phyloP scores from a whole-genome alignment of 441 rosid genomes.

The Isatis lusitanica region DNA sequence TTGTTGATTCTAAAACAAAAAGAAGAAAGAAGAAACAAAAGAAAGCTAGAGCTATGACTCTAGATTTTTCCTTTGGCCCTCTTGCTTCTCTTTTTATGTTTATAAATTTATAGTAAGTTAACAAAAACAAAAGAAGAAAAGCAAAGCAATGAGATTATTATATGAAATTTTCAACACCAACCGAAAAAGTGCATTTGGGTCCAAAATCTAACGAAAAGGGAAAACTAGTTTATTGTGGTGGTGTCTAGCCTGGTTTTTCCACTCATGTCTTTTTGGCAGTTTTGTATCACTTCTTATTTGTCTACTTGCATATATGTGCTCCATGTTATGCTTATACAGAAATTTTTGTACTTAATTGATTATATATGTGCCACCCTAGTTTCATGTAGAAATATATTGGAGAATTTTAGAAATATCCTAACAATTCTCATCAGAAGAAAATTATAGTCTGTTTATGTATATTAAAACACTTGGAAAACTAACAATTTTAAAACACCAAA shows the following conservation, averaged over 20 bases:
- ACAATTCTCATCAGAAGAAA: neutral
- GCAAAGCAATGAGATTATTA: constrained; percentile 19
- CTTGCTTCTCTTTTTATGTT: neutral
- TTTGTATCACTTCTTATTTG: constrained; percentile 2
- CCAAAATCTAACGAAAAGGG: constrained; percentile 33
- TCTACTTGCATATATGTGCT: neutral
- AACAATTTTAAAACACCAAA: neutral
- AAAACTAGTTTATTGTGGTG: constrained; percentile 23
- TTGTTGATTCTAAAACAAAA: constrained; percentile 24
- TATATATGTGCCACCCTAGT: neutral
- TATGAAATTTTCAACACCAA: constrained; percentile 12
- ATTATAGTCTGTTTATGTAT: neutral
- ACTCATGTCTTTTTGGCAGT: constrained; percentile 37
- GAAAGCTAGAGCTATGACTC: constrained; percentile 10
- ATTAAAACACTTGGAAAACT: neutral
- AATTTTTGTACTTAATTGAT: neutral
- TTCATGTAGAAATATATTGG: neutral
- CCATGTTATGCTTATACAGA: neutral
- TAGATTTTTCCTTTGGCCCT: constrained; percentile 13
- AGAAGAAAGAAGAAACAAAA: constrained; percentile 27
- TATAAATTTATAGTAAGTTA: neutral
- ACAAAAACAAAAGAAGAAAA: constrained; percentile 27
- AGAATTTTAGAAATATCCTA: neutral
- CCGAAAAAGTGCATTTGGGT: constrained; percentile 29
- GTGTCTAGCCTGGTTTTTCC: constrained; percentile 36